Conservation (phyloP, 2,329 filamentous ascomycete species). For the Trichophyton schoenleinii region DNA sequence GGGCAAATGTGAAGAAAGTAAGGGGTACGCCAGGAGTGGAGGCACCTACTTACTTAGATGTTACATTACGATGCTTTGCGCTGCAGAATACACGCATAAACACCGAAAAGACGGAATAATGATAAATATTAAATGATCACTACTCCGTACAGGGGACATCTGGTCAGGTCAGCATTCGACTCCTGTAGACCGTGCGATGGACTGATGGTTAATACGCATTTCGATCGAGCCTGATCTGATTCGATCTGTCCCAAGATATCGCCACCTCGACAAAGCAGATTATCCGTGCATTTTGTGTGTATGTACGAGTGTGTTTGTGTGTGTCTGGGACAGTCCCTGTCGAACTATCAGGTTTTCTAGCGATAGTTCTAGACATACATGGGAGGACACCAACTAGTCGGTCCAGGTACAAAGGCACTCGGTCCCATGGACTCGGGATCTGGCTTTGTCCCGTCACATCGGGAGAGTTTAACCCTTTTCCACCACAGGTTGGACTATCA, state of each 20-base stretch:
- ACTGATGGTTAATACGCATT: background rate
- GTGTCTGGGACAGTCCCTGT: background rate
- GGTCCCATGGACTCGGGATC: conserved; percentile 3
- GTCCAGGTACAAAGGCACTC: background rate
- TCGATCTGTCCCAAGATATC: background rate
- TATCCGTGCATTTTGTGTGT: background rate
- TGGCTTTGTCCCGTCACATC: background rate
- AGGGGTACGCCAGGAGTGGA: background rate
- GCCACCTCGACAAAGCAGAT: background rate
- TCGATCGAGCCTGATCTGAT: background rate
- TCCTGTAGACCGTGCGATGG: background rate
- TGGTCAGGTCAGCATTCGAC: too few species aligned
- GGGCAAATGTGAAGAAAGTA: background rate
- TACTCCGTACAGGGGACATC: too few species aligned
- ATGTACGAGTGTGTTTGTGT: background rate
- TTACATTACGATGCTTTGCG: background rate
- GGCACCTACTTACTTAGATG: background rate
- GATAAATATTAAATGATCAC: too few species aligned
- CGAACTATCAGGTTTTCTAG: background rate
- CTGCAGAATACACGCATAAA: background rate
- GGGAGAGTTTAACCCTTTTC: background rate
- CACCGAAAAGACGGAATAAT: too few species aligned
- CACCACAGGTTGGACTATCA: background rate
- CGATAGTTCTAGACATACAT: background rate
- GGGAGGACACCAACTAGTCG: background rate